phyloP scores from a whole-genome alignment of 345 rosid genomes.

The Salix brachista region DNA sequence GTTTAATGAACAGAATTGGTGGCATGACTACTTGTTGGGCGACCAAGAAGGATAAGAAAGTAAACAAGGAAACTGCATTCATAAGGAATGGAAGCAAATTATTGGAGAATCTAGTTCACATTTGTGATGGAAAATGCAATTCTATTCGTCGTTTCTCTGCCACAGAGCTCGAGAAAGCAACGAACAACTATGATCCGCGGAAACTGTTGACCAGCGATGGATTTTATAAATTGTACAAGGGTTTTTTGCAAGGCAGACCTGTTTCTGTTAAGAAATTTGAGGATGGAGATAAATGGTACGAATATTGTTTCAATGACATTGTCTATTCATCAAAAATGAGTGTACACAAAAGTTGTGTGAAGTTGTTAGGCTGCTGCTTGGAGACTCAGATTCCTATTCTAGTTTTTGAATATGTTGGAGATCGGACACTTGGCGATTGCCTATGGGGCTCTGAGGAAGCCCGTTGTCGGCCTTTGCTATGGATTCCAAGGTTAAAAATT shows the following conservation, averaged over 20 bases:
- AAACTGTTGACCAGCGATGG: too few relatives aligned
- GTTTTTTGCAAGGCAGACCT: conserved; percentile 6
- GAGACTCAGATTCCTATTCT: conserved; percentile 10
- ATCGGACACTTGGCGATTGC: too few relatives aligned
- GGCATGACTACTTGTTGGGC: neutral
- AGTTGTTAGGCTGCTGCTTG: conserved; percentile 33
- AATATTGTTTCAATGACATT: neutral
- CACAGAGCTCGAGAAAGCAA: conserved; percentile 15
- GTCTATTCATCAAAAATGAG: conserved; percentile 12
- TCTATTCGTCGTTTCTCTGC: conserved; percentile 13
- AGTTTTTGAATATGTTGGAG: neutral
- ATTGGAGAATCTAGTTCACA: conserved; percentile 11
- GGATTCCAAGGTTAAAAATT: conserved; percentile 18
- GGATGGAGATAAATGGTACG: neutral
- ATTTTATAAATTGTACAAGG: conserved; percentile 1
- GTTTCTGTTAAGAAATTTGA: conserved; percentile 8
- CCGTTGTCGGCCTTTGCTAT: conserved; percentile 7
- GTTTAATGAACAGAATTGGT: too few relatives aligned
- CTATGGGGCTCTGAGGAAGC: too few relatives aligned
- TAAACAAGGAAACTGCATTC: neutral
- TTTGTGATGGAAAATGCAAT: conserved; percentile 14
- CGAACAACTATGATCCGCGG: neutral
- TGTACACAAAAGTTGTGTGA: conserved; percentile 12
- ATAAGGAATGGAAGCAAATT: conserved; percentile 17
- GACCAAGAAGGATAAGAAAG: neutral